phyloP scores from a whole-genome alignment of 2,329 filamentous ascomycete species.

The Apiospora arundinis region DNA sequence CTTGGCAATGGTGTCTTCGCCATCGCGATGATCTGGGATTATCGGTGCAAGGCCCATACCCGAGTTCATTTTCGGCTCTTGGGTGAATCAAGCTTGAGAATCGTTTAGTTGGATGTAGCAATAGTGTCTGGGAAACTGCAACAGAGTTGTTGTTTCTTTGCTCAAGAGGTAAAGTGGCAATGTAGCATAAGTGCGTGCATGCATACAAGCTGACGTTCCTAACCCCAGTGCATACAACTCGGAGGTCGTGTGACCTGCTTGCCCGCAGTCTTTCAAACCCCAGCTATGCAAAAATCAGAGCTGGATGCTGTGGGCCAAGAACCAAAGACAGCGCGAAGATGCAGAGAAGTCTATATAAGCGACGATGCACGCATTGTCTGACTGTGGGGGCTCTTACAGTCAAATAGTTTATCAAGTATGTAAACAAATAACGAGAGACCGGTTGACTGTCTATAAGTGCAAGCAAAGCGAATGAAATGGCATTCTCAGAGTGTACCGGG shows the following conservation, averaged over 20 bases:
- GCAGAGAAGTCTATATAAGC: conserved; percentile 4
- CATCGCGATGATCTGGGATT: conserved; percentile 39
- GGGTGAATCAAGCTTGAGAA: background rate
- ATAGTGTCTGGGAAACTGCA: background rate
- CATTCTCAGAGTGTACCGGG: conserved; percentile 10
- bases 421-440: conserved; percentile 11
- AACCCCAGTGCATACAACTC: background rate
- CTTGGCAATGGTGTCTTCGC: conserved; percentile 55
- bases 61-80: conserved; percentile 34
- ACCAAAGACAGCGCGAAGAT: background rate
- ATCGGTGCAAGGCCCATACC: conserved; percentile 35
- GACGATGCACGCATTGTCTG: conserved; percentile 2
- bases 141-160: conserved; percentile 4
- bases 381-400: background rate
- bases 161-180: background rate
- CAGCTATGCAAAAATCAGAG: conserved; percentile 8
- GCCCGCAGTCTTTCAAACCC: background rate
- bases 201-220: conserved; percentile 13
- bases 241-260: conserved; percentile 14
- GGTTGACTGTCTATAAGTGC: conserved; percentile 8
- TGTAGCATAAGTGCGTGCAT: conserved; percentile 2
- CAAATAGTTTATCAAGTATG: background rate
- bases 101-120: background rate
- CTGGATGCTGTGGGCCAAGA: background rate
- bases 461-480: conserved; percentile 15